These are phyloP conservation scores for Penicillium frequentans DNA, from an alignment of 2,329 filamentous ascomycete genomes.

Conservation along the genomic window DNA sequence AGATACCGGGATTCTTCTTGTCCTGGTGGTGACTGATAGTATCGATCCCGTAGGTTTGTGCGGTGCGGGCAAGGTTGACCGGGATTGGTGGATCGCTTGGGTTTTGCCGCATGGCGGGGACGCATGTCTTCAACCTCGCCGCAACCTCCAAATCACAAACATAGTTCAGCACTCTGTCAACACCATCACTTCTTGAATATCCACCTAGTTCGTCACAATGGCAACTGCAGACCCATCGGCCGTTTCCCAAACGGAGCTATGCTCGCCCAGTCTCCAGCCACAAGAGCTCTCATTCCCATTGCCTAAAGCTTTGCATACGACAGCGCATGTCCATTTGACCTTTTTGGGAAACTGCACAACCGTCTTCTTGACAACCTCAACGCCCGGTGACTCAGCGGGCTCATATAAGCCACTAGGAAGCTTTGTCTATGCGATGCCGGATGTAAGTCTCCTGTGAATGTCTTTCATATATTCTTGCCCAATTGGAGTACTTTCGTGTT, in stretches of 20 bases:
- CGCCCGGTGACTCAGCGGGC: slow-evolving; percentile 42
- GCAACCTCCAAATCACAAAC: not conserved
- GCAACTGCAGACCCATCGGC: slow-evolving; percentile 14
- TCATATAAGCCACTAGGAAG: slow-evolving; percentile 67
- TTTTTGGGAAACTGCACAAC: slow-evolving; percentile 53
- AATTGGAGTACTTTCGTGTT: not conserved
- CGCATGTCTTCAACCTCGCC: slow-evolving; percentile 7
- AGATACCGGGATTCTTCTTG: not conserved
- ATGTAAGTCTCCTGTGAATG: slow-evolving; percentile 57
- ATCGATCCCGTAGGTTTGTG: slow-evolving; percentile 5
- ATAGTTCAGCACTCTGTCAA: not conserved
- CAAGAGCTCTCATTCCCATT: slow-evolving; percentile 59
- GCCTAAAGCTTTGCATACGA: slow-evolving; percentile 57
- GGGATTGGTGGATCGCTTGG: slow-evolving; percentile 18
- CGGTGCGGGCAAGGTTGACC: slow-evolving; percentile 14
- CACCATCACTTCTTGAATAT: not conserved
- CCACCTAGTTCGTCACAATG: not conserved
- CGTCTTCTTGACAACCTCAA: slow-evolving; percentile 59
- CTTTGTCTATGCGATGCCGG: slow-evolving; percentile 90
- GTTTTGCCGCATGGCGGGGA: slow-evolving; percentile 13
- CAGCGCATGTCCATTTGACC: slow-evolving; percentile 60
- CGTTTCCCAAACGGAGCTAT: slow-evolving; percentile 18
- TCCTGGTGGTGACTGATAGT: not conserved
- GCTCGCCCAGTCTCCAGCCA: slow-evolving; percentile 39
- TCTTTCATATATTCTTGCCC: not conserved